Base-by-base conservation (phyloP, 345 rosid species). In the Eucalyptus melliodora region DNA sequence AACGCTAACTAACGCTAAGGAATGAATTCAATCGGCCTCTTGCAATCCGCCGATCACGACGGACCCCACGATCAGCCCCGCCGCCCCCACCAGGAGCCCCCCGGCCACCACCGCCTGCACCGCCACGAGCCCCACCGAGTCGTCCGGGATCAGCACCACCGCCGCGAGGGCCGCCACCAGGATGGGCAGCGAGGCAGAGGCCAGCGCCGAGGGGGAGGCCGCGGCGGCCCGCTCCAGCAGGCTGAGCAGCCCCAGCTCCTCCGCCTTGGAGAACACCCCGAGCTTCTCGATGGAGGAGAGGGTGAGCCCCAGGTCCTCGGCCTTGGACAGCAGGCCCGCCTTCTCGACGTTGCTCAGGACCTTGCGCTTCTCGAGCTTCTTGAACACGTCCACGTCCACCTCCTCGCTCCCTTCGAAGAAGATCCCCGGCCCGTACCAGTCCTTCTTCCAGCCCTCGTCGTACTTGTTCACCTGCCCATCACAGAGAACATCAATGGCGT, bases 361-460 rank as follows among this genome's bases (percentile, higher is more conserved):
- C 91, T 97, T 97, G 7, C 95, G 87, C 91, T 98, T 92, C 94
- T 98, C 99, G 2, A 98, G 94, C 90, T 96, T 95, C 97, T 96
- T 97, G 94, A 97, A 97, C 87, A 97, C 98, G 90, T 97, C 99
- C 17, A 97, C 93, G 60, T 97, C 96, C 80, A 97, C 89, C 65
- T 95, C 96, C 88, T 97, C 99, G 87, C 96, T 95, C 50, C 98
- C 96, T 89, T 97, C 99, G 90, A 87, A 93, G 95, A 97, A 97
- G 19, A 97, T 90, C 86, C 99, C 99, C 1, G 99, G 96, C 26
- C 99, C 99, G 89, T 91, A 97, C 99, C 99, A 97, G 55, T 95
- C 92, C 91, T 97, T 97, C 91, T 94, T 88, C 99, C 99, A 97
- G 86, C 37, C 88, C 2, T 82, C 87, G 83, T 97, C 99, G 67